These are phyloP conservation scores for Sugiyamaella boreocaroliniensis DNA, from an alignment of 805 yeast genomes.

Conservation along the genomic window DNA sequence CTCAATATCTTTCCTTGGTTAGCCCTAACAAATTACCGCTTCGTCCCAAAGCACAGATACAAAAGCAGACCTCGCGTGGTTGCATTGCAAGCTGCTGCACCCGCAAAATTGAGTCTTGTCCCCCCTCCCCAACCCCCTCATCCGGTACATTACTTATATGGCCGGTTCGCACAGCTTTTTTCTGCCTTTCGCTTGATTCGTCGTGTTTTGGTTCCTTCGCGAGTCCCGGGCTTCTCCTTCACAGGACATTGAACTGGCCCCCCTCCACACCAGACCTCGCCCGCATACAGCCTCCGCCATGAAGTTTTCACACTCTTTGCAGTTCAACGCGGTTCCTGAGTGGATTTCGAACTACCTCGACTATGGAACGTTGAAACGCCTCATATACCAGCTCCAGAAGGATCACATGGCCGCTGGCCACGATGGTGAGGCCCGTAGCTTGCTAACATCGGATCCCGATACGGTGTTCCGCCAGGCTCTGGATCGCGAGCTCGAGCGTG, in stretches of 20 bases:
- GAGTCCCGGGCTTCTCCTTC: background rate
- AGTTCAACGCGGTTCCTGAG: constrained; percentile 96
- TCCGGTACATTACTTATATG: background rate
- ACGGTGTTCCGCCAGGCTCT: constrained; percentile 62
- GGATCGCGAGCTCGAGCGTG: constrained; percentile 67
- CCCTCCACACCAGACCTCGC: background rate
- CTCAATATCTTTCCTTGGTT: too few relatives aligned
- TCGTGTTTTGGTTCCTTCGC: background rate
- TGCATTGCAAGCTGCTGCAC: background rate
- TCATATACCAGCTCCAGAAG: constrained; percentile 75
- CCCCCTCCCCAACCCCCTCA: background rate
- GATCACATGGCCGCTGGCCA: constrained; percentile 36
- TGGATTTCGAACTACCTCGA: constrained; percentile 93
- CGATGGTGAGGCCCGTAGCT: constrained; percentile 26
- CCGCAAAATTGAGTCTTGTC: background rate
- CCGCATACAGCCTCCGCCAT: constrained; percentile 32
- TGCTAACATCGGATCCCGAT: constrained; percentile 42
- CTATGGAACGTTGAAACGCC: constrained; percentile 78
- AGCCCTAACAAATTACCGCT: too few relatives aligned
- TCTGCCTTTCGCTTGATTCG: background rate
- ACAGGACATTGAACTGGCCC: background rate
- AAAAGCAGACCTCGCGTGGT: too few relatives aligned
- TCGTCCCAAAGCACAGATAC: too few relatives aligned
- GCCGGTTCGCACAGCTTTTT: background rate
- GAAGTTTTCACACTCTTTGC: constrained; percentile 94